Percentiles rank a stretch among this genome's conserved stretches.
phyloP scores from a whole-genome alignment of 1,284 basidiomycete species.

The Naganishia liquefaciens region DNA sequence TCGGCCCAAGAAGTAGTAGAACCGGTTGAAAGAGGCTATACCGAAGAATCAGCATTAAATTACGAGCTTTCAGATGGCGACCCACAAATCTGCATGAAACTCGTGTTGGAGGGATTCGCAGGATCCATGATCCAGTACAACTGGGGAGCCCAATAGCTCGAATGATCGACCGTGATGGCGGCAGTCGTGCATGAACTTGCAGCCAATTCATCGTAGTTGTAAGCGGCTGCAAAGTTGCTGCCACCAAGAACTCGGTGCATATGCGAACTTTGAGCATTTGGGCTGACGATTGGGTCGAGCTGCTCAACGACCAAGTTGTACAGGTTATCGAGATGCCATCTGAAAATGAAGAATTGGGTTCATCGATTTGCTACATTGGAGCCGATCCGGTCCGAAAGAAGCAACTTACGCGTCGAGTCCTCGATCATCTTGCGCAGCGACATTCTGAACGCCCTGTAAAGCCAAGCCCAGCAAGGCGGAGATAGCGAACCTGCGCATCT shows the following conservation, averaged over 20 bases:
- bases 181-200: constrained; percentile 39
- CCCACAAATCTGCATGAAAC: constrained; percentile 29
- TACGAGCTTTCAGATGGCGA: background rate
- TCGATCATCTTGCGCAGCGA: constrained; percentile 5
- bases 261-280: constrained; percentile 32
- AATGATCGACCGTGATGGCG: constrained; percentile 41
- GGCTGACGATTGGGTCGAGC: constrained; percentile 34
- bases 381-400: background rate
- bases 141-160: constrained; percentile 38
- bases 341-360: background rate
- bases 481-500: constrained; percentile 27
- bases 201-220: constrained; percentile 39
- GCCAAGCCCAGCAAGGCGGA: constrained; percentile 20
- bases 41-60: background rate
- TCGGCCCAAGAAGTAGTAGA: constrained; percentile 48
- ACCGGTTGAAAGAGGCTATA: constrained; percentile 34
- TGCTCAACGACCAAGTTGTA: constrained; percentile 29
- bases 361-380: too few relatives aligned
- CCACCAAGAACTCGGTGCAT: constrained; percentile 38
- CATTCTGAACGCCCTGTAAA: constrained; percentile 18
- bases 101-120: constrained; percentile 17
- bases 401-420: constrained; percentile 17
- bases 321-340: constrained; percentile 29
- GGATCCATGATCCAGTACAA: constrained; percentile 32
- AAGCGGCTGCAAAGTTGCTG: constrained; percentile 40